These are phyloP conservation scores for Colletotrichum musae DNA, from an alignment of 2,329 filamentous ascomycete genomes.

Conservation along the genomic window DNA sequence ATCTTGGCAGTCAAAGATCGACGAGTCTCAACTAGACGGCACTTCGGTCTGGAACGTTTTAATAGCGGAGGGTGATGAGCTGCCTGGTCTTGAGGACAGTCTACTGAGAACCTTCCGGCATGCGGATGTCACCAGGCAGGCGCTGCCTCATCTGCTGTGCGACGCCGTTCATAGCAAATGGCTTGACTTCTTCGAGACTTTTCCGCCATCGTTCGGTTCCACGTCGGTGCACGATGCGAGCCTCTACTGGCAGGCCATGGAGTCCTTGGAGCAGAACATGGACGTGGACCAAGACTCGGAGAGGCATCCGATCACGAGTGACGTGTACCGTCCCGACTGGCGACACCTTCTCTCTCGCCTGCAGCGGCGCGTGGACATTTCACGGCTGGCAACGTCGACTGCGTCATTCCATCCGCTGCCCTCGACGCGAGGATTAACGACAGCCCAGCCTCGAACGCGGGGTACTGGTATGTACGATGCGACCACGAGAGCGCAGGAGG, in stretches of 20 bases:
- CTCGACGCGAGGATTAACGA: conserved; percentile 37
- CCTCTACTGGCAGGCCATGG: conserved; percentile 50
- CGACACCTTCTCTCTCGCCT: conserved; percentile 49
- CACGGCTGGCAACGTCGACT: conserved; percentile 38
- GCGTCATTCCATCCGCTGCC: conserved; percentile 39
- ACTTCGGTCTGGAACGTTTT: conserved; percentile 39
- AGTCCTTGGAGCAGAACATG: conserved; percentile 54
- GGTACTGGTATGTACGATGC: conserved; percentile 6
- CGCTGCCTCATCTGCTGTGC: conserved; percentile 41
- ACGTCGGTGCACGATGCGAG: conserved; percentile 29
- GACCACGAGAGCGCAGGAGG: not conserved
- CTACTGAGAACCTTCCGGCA: conserved; percentile 29
- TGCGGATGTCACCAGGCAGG: conserved; percentile 18
- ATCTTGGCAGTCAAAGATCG: conserved; percentile 38
- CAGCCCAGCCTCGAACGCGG: conserved; percentile 24
- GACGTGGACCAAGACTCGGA: conserved; percentile 39
- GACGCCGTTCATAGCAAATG: conserved; percentile 50
- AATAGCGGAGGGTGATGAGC: conserved; percentile 37
- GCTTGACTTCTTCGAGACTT: conserved; percentile 51
- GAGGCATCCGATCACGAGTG: conserved; percentile 5
- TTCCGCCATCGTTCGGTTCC: conserved; percentile 7
- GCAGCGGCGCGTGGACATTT: conserved; percentile 43
- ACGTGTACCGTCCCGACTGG: conserved; percentile 47
- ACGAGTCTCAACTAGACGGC: conserved; percentile 38
- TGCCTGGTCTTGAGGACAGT: conserved; percentile 35